A percentile compares a stretch with the other conserved stretches of the same genome.
These are phyloP conservation scores for Rhynchospora pubera DNA, from an alignment of 176 grass and related monocot species.

Conservation along the genomic window DNA sequence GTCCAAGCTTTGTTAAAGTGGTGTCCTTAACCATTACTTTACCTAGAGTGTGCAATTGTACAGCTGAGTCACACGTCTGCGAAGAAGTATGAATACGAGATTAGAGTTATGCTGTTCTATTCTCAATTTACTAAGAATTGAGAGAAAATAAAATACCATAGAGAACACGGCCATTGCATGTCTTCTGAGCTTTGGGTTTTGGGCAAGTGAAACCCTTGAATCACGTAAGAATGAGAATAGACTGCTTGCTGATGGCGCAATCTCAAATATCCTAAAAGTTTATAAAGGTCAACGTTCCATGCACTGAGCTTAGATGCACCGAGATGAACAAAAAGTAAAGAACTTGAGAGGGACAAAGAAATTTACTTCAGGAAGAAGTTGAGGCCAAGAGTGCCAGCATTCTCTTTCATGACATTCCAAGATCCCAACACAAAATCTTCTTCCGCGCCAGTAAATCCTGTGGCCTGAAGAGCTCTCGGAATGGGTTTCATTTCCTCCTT, in stretches of 20 bases:
- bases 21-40: conserved; percentile 33
- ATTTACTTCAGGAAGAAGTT: conserved; percentile 35
- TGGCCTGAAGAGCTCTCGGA: conserved; percentile 17
- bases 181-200: conserved; percentile 38
- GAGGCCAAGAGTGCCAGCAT: conserved; percentile 22
- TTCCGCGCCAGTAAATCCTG: conserved; percentile 19
- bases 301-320: background rate
- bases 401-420: conserved; percentile 36
- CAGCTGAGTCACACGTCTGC: conserved; percentile 34
- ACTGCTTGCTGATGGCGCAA: conserved; percentile 32
- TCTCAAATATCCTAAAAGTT: conserved; percentile 30
- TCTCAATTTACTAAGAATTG: background rate
- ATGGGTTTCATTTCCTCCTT: conserved; percentile 63
- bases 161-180: conserved; percentile 35
- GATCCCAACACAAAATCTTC: conserved; percentile 31
- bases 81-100: background rate
- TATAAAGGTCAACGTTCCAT: background rate
- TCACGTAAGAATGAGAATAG: conserved; percentile 32
- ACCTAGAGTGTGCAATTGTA: conserved; percentile 28
- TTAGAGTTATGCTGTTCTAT: background rate
- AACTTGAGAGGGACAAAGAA: background rate
- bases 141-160: conserved; percentile 24
- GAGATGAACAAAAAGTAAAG: background rate
- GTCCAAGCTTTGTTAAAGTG: conserved; percentile 25
- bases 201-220: conserved; percentile 22